Conservation (phyloP, 2,329 filamentous ascomycete species). For the Lasiodiplodia sp. region DNA sequence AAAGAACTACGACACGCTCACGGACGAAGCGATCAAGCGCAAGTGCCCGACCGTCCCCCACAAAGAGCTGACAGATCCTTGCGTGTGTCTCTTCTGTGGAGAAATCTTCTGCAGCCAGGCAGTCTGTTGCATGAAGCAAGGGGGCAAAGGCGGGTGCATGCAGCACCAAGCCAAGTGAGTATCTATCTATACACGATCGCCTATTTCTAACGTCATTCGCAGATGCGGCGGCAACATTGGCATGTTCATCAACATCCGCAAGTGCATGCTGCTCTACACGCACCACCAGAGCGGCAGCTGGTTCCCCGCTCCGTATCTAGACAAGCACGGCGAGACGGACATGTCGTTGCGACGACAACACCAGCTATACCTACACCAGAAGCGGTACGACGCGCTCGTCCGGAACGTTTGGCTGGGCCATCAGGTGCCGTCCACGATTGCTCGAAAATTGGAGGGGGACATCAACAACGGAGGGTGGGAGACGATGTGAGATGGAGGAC, state of each 20-base stretch:
- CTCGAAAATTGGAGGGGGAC: constrained; percentile 88
- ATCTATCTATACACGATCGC: too few relatives aligned
- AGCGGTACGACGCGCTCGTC: constrained; percentile 87
- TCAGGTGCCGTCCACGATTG: constrained; percentile 86
- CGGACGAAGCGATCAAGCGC: constrained; percentile 86
- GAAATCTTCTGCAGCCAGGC: constrained; percentile 97
- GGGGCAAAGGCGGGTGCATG: constrained; percentile 69
- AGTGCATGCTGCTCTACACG: constrained; percentile 89
- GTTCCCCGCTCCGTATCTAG: constrained; percentile 88
- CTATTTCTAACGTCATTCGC: constrained; percentile 31
- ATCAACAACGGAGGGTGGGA: constrained; percentile 99
- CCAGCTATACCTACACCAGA: constrained; percentile 91
- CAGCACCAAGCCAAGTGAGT: constrained; percentile 87
- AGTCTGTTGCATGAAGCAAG: constrained; percentile 81
- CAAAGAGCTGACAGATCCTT: constrained; percentile 89
- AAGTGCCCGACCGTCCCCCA: constrained; percentile 83
- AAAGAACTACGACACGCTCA: constrained; percentile 88
- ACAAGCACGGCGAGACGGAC: constrained; percentile 95
- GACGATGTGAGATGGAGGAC: constrained; percentile 55
- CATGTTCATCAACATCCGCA: constrained; percentile 95
- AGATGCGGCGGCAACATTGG: constrained; percentile 90
- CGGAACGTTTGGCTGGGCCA: constrained; percentile 87
- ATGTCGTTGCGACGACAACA: constrained; percentile 84
- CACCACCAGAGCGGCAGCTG: constrained; percentile 84
- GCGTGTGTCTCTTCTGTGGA: constrained; percentile 92